Conservation (phyloP, 108 stramenopile species). For the Schizochytrium sp. region DNA sequence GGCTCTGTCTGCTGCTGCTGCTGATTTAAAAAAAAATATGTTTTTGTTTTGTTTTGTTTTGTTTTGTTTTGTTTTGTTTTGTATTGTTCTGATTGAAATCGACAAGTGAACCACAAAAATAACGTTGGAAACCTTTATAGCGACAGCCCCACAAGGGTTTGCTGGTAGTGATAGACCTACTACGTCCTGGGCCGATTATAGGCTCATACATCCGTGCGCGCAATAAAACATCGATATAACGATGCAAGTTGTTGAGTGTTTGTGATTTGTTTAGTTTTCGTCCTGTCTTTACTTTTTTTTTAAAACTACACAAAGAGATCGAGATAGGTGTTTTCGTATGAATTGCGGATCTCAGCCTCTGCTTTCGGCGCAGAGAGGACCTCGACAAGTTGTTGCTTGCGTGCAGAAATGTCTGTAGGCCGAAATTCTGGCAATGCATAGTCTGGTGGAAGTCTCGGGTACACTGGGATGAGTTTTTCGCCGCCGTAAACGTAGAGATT, state of each 20-base stretch:
- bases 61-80: no score
- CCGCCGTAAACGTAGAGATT: conserved; percentile 88
- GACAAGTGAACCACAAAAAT: no score
- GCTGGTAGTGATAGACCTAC: no score
- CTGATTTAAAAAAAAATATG: no score
- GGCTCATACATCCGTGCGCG: no score
- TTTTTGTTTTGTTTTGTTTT: neutral
- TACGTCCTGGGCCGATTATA: no score
- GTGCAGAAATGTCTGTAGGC: neutral
- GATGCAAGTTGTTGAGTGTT: no score
- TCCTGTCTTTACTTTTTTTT: neutral
- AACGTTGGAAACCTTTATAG: no score
- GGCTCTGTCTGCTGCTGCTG: no score
- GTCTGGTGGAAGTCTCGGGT: conserved; percentile 47
- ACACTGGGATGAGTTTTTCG: conserved; percentile 84
- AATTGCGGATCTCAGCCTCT: neutral
- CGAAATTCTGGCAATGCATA: neutral
- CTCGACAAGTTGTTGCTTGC: neutral
- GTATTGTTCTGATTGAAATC: no score
- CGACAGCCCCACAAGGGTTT: no score
- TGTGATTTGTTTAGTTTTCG: neutral
- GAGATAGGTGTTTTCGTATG: neutral
- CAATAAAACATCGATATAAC: no score
- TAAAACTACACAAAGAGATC: conserved; percentile 4
- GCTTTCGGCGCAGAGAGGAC: neutral